These are phyloP conservation scores for Grosmannia serpens DNA, from an alignment of 2,329 filamentous ascomycete genomes.

Conservation along the genomic window DNA sequence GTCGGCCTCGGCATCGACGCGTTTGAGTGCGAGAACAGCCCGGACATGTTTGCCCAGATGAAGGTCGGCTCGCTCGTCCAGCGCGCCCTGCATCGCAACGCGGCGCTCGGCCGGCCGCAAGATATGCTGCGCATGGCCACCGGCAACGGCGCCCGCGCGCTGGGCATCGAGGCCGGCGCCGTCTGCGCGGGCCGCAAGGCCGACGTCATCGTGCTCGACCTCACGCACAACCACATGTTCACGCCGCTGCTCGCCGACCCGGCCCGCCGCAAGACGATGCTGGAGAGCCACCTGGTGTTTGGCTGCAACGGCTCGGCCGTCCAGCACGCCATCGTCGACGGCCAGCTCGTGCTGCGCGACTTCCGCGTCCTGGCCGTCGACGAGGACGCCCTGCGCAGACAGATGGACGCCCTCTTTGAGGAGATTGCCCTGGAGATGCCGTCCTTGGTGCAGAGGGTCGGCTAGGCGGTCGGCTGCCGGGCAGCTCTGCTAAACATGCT, in stretches of 20 bases:
- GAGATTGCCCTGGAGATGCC: slow-evolving; percentile 1
- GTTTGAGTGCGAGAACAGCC: slow-evolving; percentile 5
- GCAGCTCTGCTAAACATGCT: too few relatives aligned
- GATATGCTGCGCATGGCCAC: slow-evolving; percentile 4
- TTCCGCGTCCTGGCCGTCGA: background rate
- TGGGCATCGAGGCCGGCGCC: slow-evolving; percentile 1
- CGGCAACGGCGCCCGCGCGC: slow-evolving; percentile 1
- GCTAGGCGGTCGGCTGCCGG: too few relatives aligned
- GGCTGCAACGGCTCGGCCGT: slow-evolving; percentile 5
- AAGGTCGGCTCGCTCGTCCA: slow-evolving; percentile 2
- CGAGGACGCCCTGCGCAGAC: slow-evolving; percentile 1
- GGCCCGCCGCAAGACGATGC: background rate
- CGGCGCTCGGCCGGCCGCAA: background rate
- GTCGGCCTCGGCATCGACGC: slow-evolving; percentile 6
- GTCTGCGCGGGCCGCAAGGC: background rate
- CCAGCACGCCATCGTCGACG: slow-evolving; percentile 2
- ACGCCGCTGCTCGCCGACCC: slow-evolving; percentile 2
- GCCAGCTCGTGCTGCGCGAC: background rate
- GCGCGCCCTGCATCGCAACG: slow-evolving; percentile 1
- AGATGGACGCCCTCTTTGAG: slow-evolving; percentile 3
- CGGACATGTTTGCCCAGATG: slow-evolving; percentile 6
- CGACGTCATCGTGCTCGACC: slow-evolving; percentile 3
- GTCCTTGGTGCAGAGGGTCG: background rate
- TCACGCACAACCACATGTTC: slow-evolving; percentile 4
- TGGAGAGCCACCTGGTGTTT: slow-evolving; percentile 4